These are phyloP conservation scores for Blastobotrys illinoisensis DNA, from an alignment of 1,139 yeast species.

Conservation along the genomic window DNA sequence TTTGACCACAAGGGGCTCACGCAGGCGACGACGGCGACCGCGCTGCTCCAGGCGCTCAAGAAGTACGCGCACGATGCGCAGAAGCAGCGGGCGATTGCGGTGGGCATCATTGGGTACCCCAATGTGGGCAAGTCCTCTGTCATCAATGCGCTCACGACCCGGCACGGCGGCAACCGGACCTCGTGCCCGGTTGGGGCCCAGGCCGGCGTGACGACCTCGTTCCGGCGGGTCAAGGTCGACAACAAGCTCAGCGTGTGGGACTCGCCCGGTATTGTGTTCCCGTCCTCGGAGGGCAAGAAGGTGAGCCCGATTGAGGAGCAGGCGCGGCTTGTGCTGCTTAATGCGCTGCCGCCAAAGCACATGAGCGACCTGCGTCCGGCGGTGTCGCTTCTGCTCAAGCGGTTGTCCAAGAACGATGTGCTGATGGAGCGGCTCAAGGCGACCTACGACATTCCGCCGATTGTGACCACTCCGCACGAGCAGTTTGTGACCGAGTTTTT, in stretches of 20 bases:
- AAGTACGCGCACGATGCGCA: slow-evolving; percentile 78
- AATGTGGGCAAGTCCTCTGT: slow-evolving; percentile 97
- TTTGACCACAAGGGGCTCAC: slow-evolving; percentile 72
- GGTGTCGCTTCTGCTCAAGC: slow-evolving; percentile 66
- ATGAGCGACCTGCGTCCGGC: slow-evolving; percentile 83
- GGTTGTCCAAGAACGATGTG: slow-evolving; percentile 50
- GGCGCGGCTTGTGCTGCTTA: slow-evolving; percentile 80
- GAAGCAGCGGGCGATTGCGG: slow-evolving; percentile 85
- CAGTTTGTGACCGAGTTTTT: slow-evolving; percentile 61
- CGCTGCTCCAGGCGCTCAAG: slow-evolving; percentile 75
- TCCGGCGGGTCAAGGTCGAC: slow-evolving; percentile 90
- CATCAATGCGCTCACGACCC: slow-evolving; percentile 79
- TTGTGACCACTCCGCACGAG: slow-evolving; percentile 45
- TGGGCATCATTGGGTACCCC: slow-evolving; percentile 96
- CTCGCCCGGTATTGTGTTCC: slow-evolving; percentile 98
- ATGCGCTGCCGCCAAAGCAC: slow-evolving; percentile 86
- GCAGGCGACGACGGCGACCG: slow-evolving; percentile 63
- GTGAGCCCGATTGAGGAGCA: slow-evolving; percentile 60
- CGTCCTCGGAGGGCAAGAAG: slow-evolving; percentile 50
- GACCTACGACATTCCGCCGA: slow-evolving; percentile 76
- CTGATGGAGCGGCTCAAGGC: slow-evolving; percentile 72
- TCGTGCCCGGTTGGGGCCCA: slow-evolving; percentile 97
- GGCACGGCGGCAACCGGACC: slow-evolving; percentile 57
- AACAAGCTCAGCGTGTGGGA: slow-evolving; percentile 83
- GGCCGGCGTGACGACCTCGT: slow-evolving; percentile 92